phyloP scores from a whole-genome alignment of 805 yeast genomes.

The Ogataea glucozyma region DNA sequence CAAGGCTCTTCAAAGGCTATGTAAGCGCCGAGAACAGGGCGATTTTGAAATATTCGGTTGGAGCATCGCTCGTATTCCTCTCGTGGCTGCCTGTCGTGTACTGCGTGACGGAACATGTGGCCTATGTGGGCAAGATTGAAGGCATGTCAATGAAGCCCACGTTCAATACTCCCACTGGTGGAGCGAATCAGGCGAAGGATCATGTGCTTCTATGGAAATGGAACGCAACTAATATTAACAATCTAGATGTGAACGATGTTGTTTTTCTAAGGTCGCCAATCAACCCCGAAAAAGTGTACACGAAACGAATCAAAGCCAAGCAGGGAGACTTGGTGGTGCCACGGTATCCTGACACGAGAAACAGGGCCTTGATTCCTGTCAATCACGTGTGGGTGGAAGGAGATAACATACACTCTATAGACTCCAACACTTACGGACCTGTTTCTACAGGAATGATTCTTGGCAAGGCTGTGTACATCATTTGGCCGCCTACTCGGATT shows the following conservation, averaged over 20 bases:
- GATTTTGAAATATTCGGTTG: conserved; percentile 31
- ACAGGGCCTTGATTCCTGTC: conserved; percentile 62
- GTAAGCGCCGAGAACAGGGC: conserved; percentile 15
- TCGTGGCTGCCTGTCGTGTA: conserved; percentile 83
- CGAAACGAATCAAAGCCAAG: conserved; percentile 76
- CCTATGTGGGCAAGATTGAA: conserved; percentile 69
- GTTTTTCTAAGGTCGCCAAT: conserved; percentile 75
- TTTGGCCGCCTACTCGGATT: conserved; percentile 69
- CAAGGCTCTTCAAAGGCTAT: conserved; percentile 6
- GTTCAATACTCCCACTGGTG: conserved; percentile 62
- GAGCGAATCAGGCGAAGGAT: conserved; percentile 42
- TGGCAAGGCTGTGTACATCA: conserved; percentile 68
- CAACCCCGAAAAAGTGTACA: conserved; percentile 73
- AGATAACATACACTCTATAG: conserved; percentile 81
- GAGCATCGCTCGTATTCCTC: conserved; percentile 39
- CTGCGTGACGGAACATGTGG: conserved; percentile 67
- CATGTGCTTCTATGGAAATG: conserved; percentile 72
- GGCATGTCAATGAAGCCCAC: conserved; percentile 92
- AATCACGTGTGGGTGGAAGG: conserved; percentile 96
- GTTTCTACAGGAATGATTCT: conserved; percentile 75
- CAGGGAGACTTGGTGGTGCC: conserved; percentile 72
- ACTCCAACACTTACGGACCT: conserved; percentile 88
- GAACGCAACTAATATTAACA: conserved; percentile 47
- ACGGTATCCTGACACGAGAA: conserved; percentile 65
- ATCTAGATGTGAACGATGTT: conserved; percentile 64